Evolutionary conservation across 2,329 filamentous ascomycete genomes (phyloP).

Genomic region (Xylariaceae sp.): DNA sequence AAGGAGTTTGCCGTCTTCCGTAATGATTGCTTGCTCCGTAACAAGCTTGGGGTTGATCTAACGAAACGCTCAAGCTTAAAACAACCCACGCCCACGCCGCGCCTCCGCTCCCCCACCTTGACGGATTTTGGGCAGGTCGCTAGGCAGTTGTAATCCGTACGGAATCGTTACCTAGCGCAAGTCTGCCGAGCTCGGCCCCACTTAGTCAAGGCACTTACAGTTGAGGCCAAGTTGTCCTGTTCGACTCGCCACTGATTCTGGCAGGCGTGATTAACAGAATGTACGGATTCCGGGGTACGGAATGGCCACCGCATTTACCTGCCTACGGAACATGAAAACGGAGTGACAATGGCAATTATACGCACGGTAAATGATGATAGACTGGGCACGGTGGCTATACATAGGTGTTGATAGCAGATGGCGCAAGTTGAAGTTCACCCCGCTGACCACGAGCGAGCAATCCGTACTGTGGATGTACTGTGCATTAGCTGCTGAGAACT

Average conservation of each 20-base stretch:
- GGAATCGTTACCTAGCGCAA: background rate
- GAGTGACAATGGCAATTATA: no score
- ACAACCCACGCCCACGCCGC: background rate
- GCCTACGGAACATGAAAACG: background rate
- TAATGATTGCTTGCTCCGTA: no score
- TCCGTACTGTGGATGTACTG: background rate
- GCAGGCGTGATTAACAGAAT: constrained; percentile 3
- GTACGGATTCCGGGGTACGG: background rate
- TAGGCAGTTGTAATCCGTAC: background rate
- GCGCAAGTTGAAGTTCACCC: no score
- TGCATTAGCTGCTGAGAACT: background rate
- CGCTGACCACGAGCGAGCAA: background rate
- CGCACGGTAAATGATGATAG: background rate
- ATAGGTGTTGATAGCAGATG: no score
- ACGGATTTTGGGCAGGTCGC: background rate
- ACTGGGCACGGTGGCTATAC: no score
- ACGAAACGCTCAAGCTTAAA: no score
- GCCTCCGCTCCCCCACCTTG: background rate
- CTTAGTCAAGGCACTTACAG: background rate
- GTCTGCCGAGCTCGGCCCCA: background rate
- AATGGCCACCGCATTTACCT: background rate
- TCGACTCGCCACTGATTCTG: constrained; percentile 8
- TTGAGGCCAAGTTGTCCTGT: constrained; percentile 22
- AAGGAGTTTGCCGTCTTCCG: no score
- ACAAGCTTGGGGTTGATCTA: no score